These are phyloP conservation scores for Penicillium brasilianum DNA, from an alignment of 2,329 filamentous ascomycete genomes.

Conservation along the genomic window DNA sequence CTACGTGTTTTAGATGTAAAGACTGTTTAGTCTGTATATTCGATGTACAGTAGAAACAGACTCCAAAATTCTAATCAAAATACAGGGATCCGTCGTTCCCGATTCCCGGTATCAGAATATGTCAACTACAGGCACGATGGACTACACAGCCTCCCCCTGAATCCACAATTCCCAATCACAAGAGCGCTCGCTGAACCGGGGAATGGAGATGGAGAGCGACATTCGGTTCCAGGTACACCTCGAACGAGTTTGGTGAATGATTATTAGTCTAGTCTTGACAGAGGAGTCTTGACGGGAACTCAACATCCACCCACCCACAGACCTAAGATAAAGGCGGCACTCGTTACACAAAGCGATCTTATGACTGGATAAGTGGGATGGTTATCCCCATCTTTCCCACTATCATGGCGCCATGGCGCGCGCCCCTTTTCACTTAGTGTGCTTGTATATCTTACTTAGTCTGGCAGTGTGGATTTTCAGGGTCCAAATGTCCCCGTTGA, in stretches of 20 bases:
- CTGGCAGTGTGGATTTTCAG: slow-evolving; percentile 27
- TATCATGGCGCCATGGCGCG: background rate
- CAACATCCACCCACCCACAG: slow-evolving; percentile 18
- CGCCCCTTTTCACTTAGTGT: slow-evolving; percentile 2
- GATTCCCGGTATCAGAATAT: slow-evolving; percentile 17
- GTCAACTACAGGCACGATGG: slow-evolving; percentile 11
- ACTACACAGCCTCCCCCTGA: slow-evolving; percentile 36
- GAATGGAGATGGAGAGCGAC: slow-evolving; percentile 23
- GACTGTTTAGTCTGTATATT: background rate
- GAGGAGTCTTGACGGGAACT: background rate
- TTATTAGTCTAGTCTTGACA: background rate
- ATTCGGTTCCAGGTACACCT: slow-evolving; percentile 2
- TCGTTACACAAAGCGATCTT: slow-evolving; percentile 14
- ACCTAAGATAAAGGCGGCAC: slow-evolving; percentile 24
- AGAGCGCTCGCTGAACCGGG: slow-evolving; percentile 10
- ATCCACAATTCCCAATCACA: slow-evolving; percentile 19
- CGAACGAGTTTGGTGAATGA: background rate
- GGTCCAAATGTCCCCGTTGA: slow-evolving; percentile 21
- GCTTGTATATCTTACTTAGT: slow-evolving; percentile 1
- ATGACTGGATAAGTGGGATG: background rate
- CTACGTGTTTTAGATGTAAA: background rate
- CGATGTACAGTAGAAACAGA: background rate
- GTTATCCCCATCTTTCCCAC: background rate
- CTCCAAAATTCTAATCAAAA: background rate
- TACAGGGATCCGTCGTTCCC: slow-evolving; percentile 3